A percentile compares a stretch with the other conserved stretches of the same genome.
Conservation (phyloP, 257 asterid species). For the Solanum appendiculatum region DNA sequence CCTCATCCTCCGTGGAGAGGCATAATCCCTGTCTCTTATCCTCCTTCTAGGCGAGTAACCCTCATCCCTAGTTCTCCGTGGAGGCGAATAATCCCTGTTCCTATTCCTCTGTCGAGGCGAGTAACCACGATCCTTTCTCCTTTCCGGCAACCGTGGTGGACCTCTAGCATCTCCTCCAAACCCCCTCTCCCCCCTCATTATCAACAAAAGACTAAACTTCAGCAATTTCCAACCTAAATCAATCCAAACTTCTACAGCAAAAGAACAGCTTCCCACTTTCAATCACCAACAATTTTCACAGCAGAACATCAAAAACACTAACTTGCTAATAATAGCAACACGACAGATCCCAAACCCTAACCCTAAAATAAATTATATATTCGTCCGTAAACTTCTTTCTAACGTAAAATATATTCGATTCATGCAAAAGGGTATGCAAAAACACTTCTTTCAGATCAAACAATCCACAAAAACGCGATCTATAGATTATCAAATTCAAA, state of each 20-base stretch:
- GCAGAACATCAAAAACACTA: not conserved
- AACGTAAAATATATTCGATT: not conserved
- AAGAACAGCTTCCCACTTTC: not conserved
- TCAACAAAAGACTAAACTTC: not conserved
- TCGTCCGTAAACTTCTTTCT: not conserved
- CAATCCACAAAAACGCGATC: not conserved
- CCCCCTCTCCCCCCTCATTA: conserved; percentile 37
- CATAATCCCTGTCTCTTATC: not conserved
- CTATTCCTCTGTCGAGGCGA: not conserved
- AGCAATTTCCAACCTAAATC: not conserved
- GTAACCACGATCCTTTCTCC: not conserved
- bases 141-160: conserved; percentile 14
- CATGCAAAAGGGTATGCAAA: not conserved
- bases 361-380: not conserved
- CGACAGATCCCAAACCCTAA: not conserved
- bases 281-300: not conserved
- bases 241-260: not conserved
- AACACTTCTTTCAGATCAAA: not conserved
- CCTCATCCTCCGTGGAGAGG: conserved; percentile 2
- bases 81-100: not conserved
- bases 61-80: conserved; percentile 5
- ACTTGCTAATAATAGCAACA: not conserved
- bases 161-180: conserved; percentile 14
- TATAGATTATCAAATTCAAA: not conserved
- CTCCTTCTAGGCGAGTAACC: not conserved